Evolutionary conservation across 2,329 filamentous ascomycete genomes (phyloP), one percentile per base, ranked within the genome.

Genomic region (Cercospora zeina): DNA sequence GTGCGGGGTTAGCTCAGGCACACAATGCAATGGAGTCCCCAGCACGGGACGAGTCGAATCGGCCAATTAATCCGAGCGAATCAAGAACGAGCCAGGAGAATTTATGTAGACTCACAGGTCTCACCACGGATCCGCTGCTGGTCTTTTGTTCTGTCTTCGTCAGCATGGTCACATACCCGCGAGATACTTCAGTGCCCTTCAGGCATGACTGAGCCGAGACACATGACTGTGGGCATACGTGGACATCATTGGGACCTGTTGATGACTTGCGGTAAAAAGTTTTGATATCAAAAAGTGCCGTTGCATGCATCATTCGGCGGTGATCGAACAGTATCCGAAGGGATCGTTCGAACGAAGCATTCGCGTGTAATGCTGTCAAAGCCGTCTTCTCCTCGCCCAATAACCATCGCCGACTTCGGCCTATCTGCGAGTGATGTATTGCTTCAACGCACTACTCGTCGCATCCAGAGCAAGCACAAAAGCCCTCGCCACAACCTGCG

Each of bases 401-500:
- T 14, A 16, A n/a, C 49, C 30, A 6, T 13, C 14, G 5, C 21
- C 21, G n/a, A 30, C 21, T 49, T 13, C 58, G 14, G 30, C 31
- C 54, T n/a, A 45, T 21, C n/a, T n/a, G 31, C 16, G 10, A 19
- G 30, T 57, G 16, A 67, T 55, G 39, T 65, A 65, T 13, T 49
- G 33, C 50, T 62, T 64, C 56, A 67, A 27, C 8, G 51, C 24
- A 31, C 61, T 64, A 21, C 54, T 45, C 7, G 61, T 64, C 19
- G 59, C 61, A 13, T 64, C 31, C 33, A 67, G 39, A 4, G 36
- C 65, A 36, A 58, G 27, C 5, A 85, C 81, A 68, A 87, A 88
- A 4, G 83, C 80, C 67, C 82, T 77, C 0, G 84, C 80, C 58
- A 84, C 82, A 3, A 81, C 74, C 62, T 83, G 77, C 1, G 86